Conservation (phyloP, 257 asterid species). For the Lantana camara region DNA sequence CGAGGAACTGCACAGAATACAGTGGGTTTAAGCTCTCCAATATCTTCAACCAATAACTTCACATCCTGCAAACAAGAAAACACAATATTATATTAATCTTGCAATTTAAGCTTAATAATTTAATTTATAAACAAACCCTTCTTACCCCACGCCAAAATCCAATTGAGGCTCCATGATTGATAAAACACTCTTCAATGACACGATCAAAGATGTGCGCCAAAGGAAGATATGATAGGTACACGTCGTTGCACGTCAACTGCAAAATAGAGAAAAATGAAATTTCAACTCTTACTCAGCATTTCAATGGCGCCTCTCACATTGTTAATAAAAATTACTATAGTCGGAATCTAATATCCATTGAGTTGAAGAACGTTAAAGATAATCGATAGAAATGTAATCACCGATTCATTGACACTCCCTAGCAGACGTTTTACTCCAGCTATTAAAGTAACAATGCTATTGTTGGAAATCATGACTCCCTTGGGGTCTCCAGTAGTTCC, state of each 20-base stretch:
- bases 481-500: conserved; percentile 99
- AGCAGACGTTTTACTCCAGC: conserved; percentile 76
- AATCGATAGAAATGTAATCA: conserved; percentile 33
- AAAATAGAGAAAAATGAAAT: conserved; percentile 30
- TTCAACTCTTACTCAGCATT: conserved; percentile 20
- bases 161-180: conserved; percentile 81
- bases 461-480: conserved; percentile 94
- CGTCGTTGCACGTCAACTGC: conserved; percentile 75
- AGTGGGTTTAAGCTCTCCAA: conserved; percentile 84
- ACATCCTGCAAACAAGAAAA: conserved; percentile 63
- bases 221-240: conserved; percentile 88
- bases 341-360: conserved; percentile 6
- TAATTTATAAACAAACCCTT: conserved; percentile 21
- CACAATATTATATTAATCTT: conserved; percentile 19
- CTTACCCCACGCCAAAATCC: conserved; percentile 99
- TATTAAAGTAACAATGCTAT: conserved; percentile 73
- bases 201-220: conserved; percentile 98
- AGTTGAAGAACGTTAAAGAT: conserved; percentile 7
- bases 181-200: conserved; percentile 78
- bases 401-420: conserved; percentile 70
- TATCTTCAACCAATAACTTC: conserved; percentile 83
- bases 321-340: neutral
- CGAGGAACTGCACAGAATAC: conserved; percentile 98
- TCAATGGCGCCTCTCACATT: conserved; percentile 8
- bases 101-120: conserved; percentile 14